These are phyloP conservation scores for Malassezia globosa DNA, from an alignment of 1,284 basidiomycete genomes.

Conservation along the genomic window DNA sequence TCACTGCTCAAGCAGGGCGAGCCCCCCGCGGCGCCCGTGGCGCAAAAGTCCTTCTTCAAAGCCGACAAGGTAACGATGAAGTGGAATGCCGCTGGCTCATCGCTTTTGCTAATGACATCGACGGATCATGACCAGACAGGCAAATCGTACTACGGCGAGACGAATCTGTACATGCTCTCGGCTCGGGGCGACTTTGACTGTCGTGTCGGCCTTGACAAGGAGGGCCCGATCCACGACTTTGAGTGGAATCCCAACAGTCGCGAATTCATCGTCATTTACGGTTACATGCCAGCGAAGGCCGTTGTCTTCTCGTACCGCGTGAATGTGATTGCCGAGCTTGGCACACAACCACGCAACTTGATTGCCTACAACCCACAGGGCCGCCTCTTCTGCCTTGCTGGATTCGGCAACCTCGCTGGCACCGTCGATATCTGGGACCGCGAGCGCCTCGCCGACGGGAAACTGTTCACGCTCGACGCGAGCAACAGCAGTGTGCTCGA, in stretches of 20 bases:
- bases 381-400: constrained; percentile 73
- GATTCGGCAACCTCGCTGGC: constrained; percentile 91
- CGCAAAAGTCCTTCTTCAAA: constrained; percentile 85
- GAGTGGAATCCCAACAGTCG: constrained; percentile 85
- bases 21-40: constrained; percentile 52
- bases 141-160: constrained; percentile 97
- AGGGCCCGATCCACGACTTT: constrained; percentile 94
- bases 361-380: constrained; percentile 91
- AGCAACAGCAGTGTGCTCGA: constrained; percentile 86
- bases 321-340: constrained; percentile 78
- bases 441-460: constrained; percentile 58
- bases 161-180: constrained; percentile 80
- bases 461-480: constrained; percentile 75
- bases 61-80: constrained; percentile 87
- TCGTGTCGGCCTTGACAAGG: constrained; percentile 82
- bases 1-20: constrained; percentile 55
- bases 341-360: constrained; percentile 76
- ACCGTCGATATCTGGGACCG: constrained; percentile 86
- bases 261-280: constrained; percentile 91
- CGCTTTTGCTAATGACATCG: constrained; percentile 68
- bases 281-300: constrained; percentile 91
- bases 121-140: constrained; percentile 94
- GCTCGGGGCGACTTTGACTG: constrained; percentile 94
- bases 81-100: constrained; percentile 79
- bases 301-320: constrained; percentile 84